Base-by-base conservation (phyloP, 2,329 filamentous ascomycete species). In the Tolypocladium pustulatum region DNA sequence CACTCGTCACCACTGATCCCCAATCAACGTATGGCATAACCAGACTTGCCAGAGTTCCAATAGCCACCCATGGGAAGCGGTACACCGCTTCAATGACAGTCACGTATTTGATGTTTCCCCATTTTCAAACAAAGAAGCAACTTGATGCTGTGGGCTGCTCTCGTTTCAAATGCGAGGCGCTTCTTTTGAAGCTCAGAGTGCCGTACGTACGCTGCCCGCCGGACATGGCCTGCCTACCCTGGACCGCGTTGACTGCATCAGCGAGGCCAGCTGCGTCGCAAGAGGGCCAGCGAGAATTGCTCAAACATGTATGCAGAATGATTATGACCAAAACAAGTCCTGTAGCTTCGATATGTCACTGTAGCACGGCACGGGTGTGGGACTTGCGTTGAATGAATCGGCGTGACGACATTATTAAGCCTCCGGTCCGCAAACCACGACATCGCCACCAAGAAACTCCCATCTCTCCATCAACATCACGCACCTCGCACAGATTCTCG, bases 391-490 rank as follows among this genome's bases (percentile, higher is more conserved):
- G 46, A 32, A n/a, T 15, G 27, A 51, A 37, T 49, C n/a, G 53
- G 38, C 17, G 30, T 41, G 52, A 22, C 49, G 32, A 40, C 59
- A 60, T 60, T 65, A 66, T 63, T 64, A 64, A 66, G 60, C 64
- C 53, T 57, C 40, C 37, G 41, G 38, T 15, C 22, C 13, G 10
- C 17, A 22, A 12, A 32, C 60, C 20, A 22, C 54, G 17, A 46
- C n/a, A 46, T 60, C 41, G 51, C 59, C 55, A 62, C 56, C 5
- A 7, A n/a, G 49, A 53, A 53, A 22, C 40, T 52, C 13, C 4
- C 20, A 52, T 12, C 20, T 51, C 9, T 34, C 17, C 49, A 52
- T 5, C 49, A 34, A 34, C 49, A 34, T 15, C 30, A 4, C n/a
- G 30, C 3, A 20, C 22, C 9, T 53, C 30, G 49, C 30, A 36